Base-by-base conservation (phyloP, 176 grass and related monocot species). In the Carex kokanica region DNA sequence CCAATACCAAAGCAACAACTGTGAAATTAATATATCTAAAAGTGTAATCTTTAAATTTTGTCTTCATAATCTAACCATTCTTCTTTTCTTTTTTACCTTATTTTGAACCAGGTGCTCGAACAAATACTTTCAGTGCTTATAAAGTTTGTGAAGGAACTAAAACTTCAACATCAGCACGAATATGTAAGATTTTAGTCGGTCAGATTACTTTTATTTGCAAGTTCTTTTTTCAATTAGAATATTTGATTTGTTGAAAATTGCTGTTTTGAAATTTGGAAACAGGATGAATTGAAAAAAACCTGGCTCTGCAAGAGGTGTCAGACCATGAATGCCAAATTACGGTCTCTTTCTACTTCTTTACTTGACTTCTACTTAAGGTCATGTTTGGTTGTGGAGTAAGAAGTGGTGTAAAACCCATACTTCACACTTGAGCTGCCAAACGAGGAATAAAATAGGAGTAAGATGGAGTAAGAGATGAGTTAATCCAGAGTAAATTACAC, bases 261-360 rank as follows among this genome's bases (percentile, higher is more conserved):
- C n/a, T 24, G 57, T 61, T 86, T 23, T 88, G 61, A 78, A 41
- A 16, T 84, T 60, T 58, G 54, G 32, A 74, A 80, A 86, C 88
- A 98, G 96, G 96, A 98, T 83, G 96, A 98, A 85, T 31, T 98
- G 43, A 98, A 91, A 80, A 98, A 98, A 80, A 91, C 89, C 53
- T 98, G 96, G 96, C 93, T 98, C 90, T 91, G 90, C 78, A 98
- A 98, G 86, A 94, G 96, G 81, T 98, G 96, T 52, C 93, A 86
- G 54, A 98, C 96, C 70, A 98, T 98, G 96, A 93, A 95, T 91
- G 96, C 92, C 81, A 98, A 98, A 90, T 84, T 98, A 60, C 91
- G 96, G 96, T 98, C 74, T 69, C 41, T 79, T 84, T 59, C 56
- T 62, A 2, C 59, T 81, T 81, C 25, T 18, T 60, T 53, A 31